phyloP scores from a whole-genome alignment of 768 basidiomycete genomes.

The Pleurotus djamor region DNA sequence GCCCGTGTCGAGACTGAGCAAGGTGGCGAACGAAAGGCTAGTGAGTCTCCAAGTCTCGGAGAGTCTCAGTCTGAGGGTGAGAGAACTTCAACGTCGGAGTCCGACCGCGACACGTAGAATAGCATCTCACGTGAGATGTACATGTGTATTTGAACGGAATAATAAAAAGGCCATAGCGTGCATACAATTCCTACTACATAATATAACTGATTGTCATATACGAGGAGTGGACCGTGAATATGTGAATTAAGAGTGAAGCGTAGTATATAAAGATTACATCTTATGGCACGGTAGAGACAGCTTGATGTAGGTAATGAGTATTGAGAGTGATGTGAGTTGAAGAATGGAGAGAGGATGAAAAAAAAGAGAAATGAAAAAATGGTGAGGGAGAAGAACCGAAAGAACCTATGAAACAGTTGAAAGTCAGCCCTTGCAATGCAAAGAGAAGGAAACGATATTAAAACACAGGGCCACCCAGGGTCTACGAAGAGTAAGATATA shows the following conservation, averaged over 20 bases:
- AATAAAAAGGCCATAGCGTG: not conserved
- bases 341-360: not conserved
- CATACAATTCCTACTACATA: constrained; percentile 8
- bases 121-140: constrained; percentile 1
- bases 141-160: not conserved
- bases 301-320: constrained; percentile 3
- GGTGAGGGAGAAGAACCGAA: not conserved
- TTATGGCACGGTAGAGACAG: constrained; percentile 7
- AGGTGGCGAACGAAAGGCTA: too few species aligned
- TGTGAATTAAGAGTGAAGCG: not conserved
- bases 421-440: not conserved
- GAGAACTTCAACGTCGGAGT: not conserved
- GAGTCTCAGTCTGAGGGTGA: too few species aligned
- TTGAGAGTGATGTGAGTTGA: not conserved
- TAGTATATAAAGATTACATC: constrained; percentile 8
- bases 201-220: not conserved
- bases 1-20: too few species aligned
- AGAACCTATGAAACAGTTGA: constrained; percentile 2
- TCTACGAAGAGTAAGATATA: constrained; percentile 17
- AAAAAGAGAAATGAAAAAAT: not conserved
- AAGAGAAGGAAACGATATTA: not conserved
- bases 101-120: not conserved
- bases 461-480: constrained; percentile 1
- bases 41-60: too few species aligned
- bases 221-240: not conserved